phyloP scores from a whole-genome alignment of 2,329 filamentous ascomycete species.

The Fusarium pseudograminearum region DNA sequence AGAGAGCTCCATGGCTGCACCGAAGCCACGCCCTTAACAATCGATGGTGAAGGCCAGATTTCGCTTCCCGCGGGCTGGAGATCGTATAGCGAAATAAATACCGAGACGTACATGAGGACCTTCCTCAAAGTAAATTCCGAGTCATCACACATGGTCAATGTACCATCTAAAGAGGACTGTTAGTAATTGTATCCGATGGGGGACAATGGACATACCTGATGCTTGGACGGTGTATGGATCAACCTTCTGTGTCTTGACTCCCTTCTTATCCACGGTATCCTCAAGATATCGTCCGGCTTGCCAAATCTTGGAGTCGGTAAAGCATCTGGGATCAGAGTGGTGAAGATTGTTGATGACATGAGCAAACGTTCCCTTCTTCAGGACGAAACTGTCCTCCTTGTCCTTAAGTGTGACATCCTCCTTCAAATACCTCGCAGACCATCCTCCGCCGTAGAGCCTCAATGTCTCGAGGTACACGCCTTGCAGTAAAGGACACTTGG shows the following conservation, averaged over 20 bases:
- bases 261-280: constrained; percentile 44
- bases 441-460: constrained; percentile 54
- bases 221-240: constrained; percentile 49
- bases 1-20: constrained; percentile 47
- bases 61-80: constrained; percentile 49
- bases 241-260: constrained; percentile 33
- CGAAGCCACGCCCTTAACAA: constrained; percentile 45
- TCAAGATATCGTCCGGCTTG: constrained; percentile 51
- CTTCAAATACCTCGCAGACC: constrained; percentile 49
- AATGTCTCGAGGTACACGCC: constrained; percentile 57
- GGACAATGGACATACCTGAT: constrained; percentile 49
- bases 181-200: constrained; percentile 15
- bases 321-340: constrained; percentile 52
- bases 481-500: constrained; percentile 54
- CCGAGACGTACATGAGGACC: constrained; percentile 51
- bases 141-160: constrained; percentile 51
- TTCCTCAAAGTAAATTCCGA: constrained; percentile 51
- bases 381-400: constrained; percentile 45
- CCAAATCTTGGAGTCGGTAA: constrained; percentile 53
- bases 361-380: constrained; percentile 53
- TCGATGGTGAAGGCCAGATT: constrained; percentile 46
- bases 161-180: constrained; percentile 46
- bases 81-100: constrained; percentile 55
- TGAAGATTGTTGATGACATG: constrained; percentile 53
- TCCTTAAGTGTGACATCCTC: constrained; percentile 51